phyloP scores from a whole-genome alignment of 2,329 filamentous ascomycete genomes.

The Westerdykella sp. region DNA sequence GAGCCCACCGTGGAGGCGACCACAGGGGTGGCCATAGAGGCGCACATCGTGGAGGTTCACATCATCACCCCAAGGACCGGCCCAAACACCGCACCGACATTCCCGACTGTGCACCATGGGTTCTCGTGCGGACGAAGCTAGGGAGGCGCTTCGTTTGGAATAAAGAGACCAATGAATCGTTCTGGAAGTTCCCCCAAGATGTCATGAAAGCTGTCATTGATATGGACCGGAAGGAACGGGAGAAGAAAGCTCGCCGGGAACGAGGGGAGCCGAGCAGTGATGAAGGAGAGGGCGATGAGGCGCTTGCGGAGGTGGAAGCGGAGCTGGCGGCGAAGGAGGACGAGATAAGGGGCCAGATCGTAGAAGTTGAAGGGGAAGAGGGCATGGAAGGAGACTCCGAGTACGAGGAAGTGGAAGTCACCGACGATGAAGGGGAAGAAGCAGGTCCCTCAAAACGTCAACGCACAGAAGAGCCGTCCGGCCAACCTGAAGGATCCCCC shows the following conservation, averaged over 20 bases:
- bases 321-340: conserved; percentile 26
- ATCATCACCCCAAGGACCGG: conserved; percentile 60
- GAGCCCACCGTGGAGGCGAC: conserved; percentile 12
- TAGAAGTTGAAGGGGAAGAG: conserved; percentile 35
- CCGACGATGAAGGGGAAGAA: conserved; percentile 49
- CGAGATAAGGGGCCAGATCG: conserved; percentile 23
- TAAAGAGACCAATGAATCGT: conserved; percentile 74
- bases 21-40: conserved; percentile 35
- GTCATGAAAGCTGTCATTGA: conserved; percentile 67
- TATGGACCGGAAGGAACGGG: conserved; percentile 66
- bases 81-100: conserved; percentile 75
- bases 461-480: conserved; percentile 42
- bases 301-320: conserved; percentile 28
- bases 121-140: conserved; percentile 87
- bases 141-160: conserved; percentile 89
- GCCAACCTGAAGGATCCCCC: conserved; percentile 32
- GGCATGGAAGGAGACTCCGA: conserved; percentile 57
- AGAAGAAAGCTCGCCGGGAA: conserved; percentile 52
- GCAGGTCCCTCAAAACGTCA: conserved; percentile 44
- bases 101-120: conserved; percentile 77
- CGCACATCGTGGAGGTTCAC: conserved; percentile 35
- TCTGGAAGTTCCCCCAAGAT: conserved; percentile 90
- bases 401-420: conserved; percentile 73
- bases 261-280: conserved; percentile 39
- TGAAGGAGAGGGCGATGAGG: conserved; percentile 20